Evolutionary conservation across 1,139 yeast genomes (phyloP), one percentile per base, ranked within the genome.

Genomic region (Geotrichum bryndzae): DNA sequence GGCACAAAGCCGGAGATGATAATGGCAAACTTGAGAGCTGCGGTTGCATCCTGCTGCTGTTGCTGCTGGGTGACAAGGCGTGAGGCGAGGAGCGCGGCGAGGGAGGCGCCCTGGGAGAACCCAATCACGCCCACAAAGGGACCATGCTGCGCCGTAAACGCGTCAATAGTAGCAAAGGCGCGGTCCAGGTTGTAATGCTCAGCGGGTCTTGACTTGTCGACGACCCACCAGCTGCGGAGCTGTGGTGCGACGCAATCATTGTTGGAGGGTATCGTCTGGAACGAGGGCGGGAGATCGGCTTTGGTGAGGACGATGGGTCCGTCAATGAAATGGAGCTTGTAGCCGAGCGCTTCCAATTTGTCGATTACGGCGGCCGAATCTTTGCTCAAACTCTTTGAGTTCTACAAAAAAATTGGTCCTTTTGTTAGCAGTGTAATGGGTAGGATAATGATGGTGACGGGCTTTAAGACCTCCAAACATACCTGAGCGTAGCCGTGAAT

Each of bases 81-180:
- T 38, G 68, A 69, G 59, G 76, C 69, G 52, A 70, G 63, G 1
- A 70, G 63, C 5, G 76, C 84, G 0, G 95, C 83, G 72, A 94
- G 77, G 4, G 95, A 96, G 1, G 97, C 95, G 66, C 99, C 99
- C 74, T 92, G 98, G 27, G 95, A 86, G 72, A 92, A 92, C 3
- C 97, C 98, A 61, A 92, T 76, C 38, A 92, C 79, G 2, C 97
- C 98, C 60, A 85, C 87, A 70, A 87, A 91, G 0, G 97, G 98
- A 0, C 98, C 98, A 65, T 90, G 79, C 64, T 79, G 75, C 57
- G 79, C 77, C 66, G 90, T 84, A 63, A 86, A 80, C 0, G 78
- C 73, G 31, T 79, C 76, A 29, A 91, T 80, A 18, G 81, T 79
- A 13, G 78, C 76, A 57, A 85, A 73, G 1, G 88, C 81, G 13